Percentiles rank a stretch among this genome's conserved stretches.
Conservation (phyloP, 768 basidiomycete species). For the Lentinus brumalis region DNA sequence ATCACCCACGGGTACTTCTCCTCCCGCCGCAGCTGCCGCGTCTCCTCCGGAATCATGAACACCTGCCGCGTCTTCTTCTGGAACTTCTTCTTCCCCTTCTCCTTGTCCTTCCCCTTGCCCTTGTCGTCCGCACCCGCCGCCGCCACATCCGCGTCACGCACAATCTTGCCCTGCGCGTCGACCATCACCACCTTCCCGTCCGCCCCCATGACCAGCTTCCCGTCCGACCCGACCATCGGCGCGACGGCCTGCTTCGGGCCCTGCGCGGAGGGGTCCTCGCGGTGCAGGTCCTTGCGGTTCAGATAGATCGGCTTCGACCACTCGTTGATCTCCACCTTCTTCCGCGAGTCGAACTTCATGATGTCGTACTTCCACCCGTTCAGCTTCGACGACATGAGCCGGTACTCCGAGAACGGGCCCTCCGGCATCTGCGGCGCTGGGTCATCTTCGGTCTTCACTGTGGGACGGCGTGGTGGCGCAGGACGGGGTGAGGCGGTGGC, state of each 20-base stretch:
- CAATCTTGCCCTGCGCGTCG: conserved; percentile 74
- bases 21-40: conserved; percentile 77
- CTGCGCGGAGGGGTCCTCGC: conserved; percentile 42
- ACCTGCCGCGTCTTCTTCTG: conserved; percentile 86
- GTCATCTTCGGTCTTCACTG: conserved; percentile 45
- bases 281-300: conserved; percentile 80
- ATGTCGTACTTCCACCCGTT: conserved; percentile 92
- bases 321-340: conserved; percentile 63
- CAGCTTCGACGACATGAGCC: conserved; percentile 74
- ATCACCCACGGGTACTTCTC: conserved; percentile 93
- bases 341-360: conserved; percentile 86
- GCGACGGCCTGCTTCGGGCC: conserved; percentile 54
- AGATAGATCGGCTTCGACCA: conserved; percentile 82
- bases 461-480: conserved; percentile 9
- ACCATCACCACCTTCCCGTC: conserved; percentile 84
- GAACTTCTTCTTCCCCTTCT: conserved; percentile 36
- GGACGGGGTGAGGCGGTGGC: conserved; percentile 7
- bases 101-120: conserved; percentile 21
- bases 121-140: conserved; percentile 46
- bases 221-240: conserved; percentile 81
- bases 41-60: conserved; percentile 77
- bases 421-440: conserved; percentile 55
- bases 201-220: conserved; percentile 77
- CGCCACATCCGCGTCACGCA: conserved; percentile 38
- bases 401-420: conserved; percentile 73